Conservation (phyloP, 2,329 filamentous ascomycete genomes). For the Talaromyces atroroseus region DNA sequence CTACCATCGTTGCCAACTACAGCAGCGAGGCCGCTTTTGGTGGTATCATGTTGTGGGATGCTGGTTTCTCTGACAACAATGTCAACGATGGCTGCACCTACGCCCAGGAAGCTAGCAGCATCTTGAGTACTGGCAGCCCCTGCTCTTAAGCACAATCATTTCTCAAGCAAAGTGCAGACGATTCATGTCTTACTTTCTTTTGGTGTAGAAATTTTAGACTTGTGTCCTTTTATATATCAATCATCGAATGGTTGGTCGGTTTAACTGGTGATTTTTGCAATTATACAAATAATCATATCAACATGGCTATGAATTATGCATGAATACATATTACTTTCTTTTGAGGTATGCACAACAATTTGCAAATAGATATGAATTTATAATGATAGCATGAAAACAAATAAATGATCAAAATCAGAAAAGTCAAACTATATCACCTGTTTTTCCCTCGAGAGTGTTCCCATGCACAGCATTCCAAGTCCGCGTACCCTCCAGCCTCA, state of each 20-base stretch:
- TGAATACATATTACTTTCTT: no score
- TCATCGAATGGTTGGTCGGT: neutral
- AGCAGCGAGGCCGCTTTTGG: conserved; percentile 44
- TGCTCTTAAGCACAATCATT: conserved; percentile 1
- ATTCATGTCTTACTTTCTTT: neutral
- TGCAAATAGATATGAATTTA: no score
- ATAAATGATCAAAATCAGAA: neutral
- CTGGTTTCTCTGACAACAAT: conserved; percentile 46
- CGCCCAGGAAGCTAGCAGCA: conserved; percentile 45
- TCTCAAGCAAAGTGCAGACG: neutral
- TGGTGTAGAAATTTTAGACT: neutral
- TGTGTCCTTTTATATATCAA: no score
- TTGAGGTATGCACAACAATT: no score
- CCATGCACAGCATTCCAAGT: conserved; percentile 14
- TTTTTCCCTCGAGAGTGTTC: neutral
- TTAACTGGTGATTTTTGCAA: neutral
- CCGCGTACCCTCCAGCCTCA: conserved; percentile 25
- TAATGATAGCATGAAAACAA: neutral
- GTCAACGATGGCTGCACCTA: conserved; percentile 41
- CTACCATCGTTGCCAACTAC: conserved; percentile 41
- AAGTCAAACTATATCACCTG: conserved; percentile 5
- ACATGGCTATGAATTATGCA: no score
- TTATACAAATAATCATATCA: no score
- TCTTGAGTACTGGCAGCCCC: conserved; percentile 23
- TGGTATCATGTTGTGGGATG: conserved; percentile 58